Base-by-base conservation (phyloP, 192 early-diverging fungal genomes). In the Coemansia sp. region DNA sequence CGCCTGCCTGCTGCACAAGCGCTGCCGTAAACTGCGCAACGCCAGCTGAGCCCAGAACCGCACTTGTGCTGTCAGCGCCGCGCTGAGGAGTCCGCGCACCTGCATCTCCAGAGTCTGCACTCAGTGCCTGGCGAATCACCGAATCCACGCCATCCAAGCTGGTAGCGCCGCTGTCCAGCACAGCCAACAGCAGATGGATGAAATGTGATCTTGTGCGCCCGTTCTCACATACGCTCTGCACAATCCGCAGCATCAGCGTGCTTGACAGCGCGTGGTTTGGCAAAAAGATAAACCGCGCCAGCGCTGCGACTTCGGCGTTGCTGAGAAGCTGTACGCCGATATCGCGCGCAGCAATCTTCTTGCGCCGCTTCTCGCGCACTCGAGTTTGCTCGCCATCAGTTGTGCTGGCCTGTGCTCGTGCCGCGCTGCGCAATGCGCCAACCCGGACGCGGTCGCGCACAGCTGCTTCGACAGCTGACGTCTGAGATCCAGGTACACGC, bases 281-380 rank as follows among this genome's bases (percentile, higher is more conserved):
- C 38, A 96, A 60, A 67, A 96, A 97, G 53, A 96, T 84, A 17
- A 98, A 84, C 21, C 95, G 86, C 21, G 94, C 78, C 49, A 98
- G 85, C 3, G 90, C 93, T 14, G 90, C 86, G 21, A 98, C 62
- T 37, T 91, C 92, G 1, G 86, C 65, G 48, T 87, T 87, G 65
- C 96, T 94, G 4, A 97, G 87, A 39, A 98, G 76, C 56, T 74
- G 77, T 32, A 70, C 67, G 3, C 21, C 53, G 21, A 80, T 70
- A 55, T 80, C 77, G 29, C 72, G 77, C 41, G 77, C 57, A 2
- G 77, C 72, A 50, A 80, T 75, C 77, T 68, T 74, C 62, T 74
- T 75, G 41, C 60, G 74, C 14, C 59, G 64, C 63, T 53, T 62
- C 56, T 79, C 64, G 45, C 68, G 79, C 58, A 76, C 29, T 2